Conservation (phyloP, 2,329 filamentous ascomycete species). For the Curvularia verruculosa region DNA sequence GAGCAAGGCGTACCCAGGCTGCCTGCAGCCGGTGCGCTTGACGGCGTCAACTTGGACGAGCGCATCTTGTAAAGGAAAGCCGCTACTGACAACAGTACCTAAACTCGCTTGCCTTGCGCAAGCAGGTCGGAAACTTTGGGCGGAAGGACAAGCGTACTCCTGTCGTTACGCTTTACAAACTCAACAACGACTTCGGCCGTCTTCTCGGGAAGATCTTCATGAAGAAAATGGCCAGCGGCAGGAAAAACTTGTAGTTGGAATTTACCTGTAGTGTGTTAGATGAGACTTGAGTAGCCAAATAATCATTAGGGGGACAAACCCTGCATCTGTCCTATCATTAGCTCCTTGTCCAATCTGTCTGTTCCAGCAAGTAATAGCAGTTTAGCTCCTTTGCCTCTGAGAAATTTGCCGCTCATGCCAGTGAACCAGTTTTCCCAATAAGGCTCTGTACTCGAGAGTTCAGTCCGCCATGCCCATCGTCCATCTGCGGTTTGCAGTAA, state of each 20-base stretch:
- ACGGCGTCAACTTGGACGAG: not conserved
- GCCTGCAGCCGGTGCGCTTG: not conserved
- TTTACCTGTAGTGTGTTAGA: slow-evolving; percentile 66
- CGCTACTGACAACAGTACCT: slow-evolving; percentile 8
- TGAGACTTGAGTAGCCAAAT: slow-evolving; percentile 6
- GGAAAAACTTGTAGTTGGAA: slow-evolving; percentile 95
- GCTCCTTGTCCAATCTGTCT: slow-evolving; percentile 85
- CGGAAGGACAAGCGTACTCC: slow-evolving; percentile 81
- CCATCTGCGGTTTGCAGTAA: slow-evolving; percentile 57
- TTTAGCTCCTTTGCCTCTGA: slow-evolving; percentile 81
- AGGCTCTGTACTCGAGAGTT: slow-evolving; percentile 79
- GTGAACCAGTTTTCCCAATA: slow-evolving; percentile 97
- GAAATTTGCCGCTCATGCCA: slow-evolving; percentile 86
- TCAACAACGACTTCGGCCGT: slow-evolving; percentile 84
- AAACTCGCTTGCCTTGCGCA: slow-evolving; percentile 58
- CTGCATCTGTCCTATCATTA: slow-evolving; percentile 98
- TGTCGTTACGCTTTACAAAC: slow-evolving; percentile 90
- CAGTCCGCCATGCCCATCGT: slow-evolving; percentile 81
- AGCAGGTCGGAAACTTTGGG: slow-evolving; percentile 75
- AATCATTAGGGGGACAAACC: slow-evolving; percentile 59
- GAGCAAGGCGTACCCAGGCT: slow-evolving; percentile 3
- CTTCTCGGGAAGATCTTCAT: slow-evolving; percentile 92
- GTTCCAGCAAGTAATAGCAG: slow-evolving; percentile 85
- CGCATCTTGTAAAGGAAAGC: not conserved
- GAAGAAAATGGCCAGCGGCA: slow-evolving; percentile 94